Percentiles rank a stretch among this genome's conserved stretches.
phyloP scores from a whole-genome alignment of 2,329 filamentous ascomycete species.

The Sporothrix protearum region DNA sequence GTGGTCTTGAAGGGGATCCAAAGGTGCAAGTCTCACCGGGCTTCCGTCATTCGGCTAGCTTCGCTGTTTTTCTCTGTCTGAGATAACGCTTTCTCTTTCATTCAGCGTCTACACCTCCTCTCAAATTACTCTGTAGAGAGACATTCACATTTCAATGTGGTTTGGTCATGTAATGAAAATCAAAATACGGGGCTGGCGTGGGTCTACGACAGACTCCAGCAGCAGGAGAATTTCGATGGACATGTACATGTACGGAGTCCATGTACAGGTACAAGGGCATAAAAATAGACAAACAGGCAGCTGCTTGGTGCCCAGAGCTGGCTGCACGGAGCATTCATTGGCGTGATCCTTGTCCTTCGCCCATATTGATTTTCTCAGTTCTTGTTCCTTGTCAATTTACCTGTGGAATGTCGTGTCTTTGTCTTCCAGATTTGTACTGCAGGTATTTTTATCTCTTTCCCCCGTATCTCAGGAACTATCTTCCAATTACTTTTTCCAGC shows the following conservation, averaged over 20 bases:
- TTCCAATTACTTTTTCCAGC: neutral
- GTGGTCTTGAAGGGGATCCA: neutral
- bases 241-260: neutral
- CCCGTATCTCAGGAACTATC: neutral
- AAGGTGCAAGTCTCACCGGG: too few species aligned
- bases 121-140: neutral
- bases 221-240: neutral
- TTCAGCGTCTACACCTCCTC: neutral
- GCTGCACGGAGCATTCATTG: neutral
- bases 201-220: neutral
- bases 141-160: too few species aligned
- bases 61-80: neutral
- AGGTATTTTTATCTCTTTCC: neutral
- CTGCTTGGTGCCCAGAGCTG: neutral
- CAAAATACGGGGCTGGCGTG: neutral
- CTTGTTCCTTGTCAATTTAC: neutral
- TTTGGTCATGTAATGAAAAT: neutral
- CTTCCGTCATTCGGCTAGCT: neutral
- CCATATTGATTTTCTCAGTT: neutral
- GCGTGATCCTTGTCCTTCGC: neutral
- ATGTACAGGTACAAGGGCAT: neutral
- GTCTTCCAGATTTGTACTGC: neutral
- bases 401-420: too few species aligned
- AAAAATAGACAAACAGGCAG: neutral
- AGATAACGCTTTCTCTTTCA: neutral